Conservation (phyloP, 2,329 filamentous ascomycete species). For the Byssoonygena ceratinophila region DNA sequence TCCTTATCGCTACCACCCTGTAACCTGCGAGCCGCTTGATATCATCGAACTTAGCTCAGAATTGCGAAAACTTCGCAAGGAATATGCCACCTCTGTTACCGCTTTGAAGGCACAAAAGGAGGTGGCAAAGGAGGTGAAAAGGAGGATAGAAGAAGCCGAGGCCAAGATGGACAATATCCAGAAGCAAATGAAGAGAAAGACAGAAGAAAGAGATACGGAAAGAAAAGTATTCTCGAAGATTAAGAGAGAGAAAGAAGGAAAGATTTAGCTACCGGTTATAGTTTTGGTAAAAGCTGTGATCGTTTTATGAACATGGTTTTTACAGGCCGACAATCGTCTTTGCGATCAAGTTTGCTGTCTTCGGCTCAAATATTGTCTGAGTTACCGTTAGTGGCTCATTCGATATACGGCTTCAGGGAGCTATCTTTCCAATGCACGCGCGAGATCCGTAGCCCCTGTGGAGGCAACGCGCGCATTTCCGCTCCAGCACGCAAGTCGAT, state of each 20-base stretch:
- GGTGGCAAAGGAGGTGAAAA: conserved; percentile 29
- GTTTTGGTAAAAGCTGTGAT: not conserved
- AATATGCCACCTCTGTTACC: conserved; percentile 29
- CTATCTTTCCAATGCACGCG: no score
- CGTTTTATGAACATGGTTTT: not conserved
- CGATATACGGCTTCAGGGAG: no score
- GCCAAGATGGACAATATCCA: conserved; percentile 33
- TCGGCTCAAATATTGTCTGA: no score
- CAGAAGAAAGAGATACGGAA: conserved; percentile 34
- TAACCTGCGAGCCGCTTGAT: conserved; percentile 31
- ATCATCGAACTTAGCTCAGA: conserved; percentile 24
- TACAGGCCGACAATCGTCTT: not conserved
- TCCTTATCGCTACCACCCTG: conserved; percentile 30
- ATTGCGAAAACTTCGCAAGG: conserved; percentile 28
- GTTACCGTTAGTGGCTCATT: no score
- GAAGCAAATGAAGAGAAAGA: conserved; percentile 35
- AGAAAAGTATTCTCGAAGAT: conserved; percentile 35
- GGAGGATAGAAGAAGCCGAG: conserved; percentile 29
- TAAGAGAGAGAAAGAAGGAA: conserved; percentile 29
- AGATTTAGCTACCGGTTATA: not conserved
- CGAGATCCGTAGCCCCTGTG: no score
- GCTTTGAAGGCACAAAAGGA: conserved; percentile 32
- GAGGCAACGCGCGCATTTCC: no score
- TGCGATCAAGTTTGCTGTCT: not conserved
- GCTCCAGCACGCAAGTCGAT: no score